Evolutionary conservation across 2,329 filamentous ascomycete species (phyloP), one percentile per base, ranked within the genome.

Genomic region (Aureobasidium sp.): DNA sequence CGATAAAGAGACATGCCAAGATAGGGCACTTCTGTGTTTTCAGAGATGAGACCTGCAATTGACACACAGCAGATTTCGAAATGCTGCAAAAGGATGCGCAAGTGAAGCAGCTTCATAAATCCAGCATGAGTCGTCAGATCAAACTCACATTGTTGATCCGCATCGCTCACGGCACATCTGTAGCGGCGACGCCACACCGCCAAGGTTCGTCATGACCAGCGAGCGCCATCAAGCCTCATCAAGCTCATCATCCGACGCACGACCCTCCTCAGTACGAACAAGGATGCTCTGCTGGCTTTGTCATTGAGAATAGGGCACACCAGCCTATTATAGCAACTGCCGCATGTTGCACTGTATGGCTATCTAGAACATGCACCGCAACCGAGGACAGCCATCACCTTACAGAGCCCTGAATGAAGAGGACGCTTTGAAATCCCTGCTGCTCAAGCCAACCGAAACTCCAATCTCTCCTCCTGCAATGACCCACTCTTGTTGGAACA

Each of bases 401-500:
- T 21, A 59, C 13, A 59, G 25, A 34, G 42, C 57, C 30, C 45
- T 37, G 27, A 59, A 41, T 25, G 59, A 39, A n/a, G 59, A 54
- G 27, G 59, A 55, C 41, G 25, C 39, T 34, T 55, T 50, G 42
- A 62, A 58, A 25, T 71, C 69, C 21, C 70, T 62, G 44, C 66
- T 69, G 39, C 66, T 68, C 48, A 70, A 67, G 5, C 69, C 69
- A 32, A 66, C 65, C 44, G 63, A 58, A 13, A 70, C 65, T 13
- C 44, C 54, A 32, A 67, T 64, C 16, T 63, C 63, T 13, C 67
- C 65, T 27, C 36, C 42, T 21, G 59, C 49, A 16, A 63, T 65
- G 48, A 69, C 64, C 39, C 76, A 78, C 53, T 76, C 75, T 69
- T 75, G 73, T 63, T 69, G 67, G 64, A 62, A 65, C 0, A 71